phyloP scores from a whole-genome alignment of 1,139 yeast genomes.

The Zygosaccharomyces pseudobailii region DNA sequence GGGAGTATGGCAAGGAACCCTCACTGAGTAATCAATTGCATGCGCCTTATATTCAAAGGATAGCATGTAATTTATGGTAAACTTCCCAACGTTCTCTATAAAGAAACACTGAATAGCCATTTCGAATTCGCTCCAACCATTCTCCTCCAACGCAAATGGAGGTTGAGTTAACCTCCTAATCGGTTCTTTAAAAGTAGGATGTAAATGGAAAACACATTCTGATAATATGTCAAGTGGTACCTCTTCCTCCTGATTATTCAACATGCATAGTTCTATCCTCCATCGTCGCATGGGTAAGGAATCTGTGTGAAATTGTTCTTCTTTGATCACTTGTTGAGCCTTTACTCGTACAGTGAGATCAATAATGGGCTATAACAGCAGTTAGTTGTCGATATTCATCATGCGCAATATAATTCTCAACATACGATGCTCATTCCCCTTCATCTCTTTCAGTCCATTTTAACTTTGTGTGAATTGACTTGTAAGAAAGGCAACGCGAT shows the following conservation, averaged over 20 bases:
- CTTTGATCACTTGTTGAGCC: constrained; percentile 75
- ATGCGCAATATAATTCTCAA: not conserved
- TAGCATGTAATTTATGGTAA: constrained; percentile 75
- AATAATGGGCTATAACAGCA: constrained; percentile 37
- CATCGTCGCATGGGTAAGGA: constrained; percentile 86
- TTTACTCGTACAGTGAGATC: constrained; percentile 82
- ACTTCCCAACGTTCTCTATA: constrained; percentile 76
- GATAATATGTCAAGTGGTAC: constrained; percentile 80
- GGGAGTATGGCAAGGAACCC: constrained; percentile 68
- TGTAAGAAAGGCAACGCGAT: not conserved
- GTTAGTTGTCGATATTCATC: not conserved
- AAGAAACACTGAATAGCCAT: constrained; percentile 70
- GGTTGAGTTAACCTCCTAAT: constrained; percentile 67
- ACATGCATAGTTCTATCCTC: constrained; percentile 67
- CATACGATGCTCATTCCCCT: not conserved
- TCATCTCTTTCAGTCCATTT: not conserved
- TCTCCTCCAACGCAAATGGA: constrained; percentile 84
- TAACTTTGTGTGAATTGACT: not conserved
- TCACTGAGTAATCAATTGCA: constrained; percentile 64
- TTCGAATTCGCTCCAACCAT: constrained; percentile 98
- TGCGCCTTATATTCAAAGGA: constrained; percentile 72
- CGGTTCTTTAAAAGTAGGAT: constrained; percentile 90
- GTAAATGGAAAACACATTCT: constrained; percentile 81
- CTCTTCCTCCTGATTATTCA: constrained; percentile 75
- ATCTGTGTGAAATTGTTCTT: constrained; percentile 72